Evolutionary conservation across 2,329 filamentous ascomycete species (phyloP), one percentile per base, ranked within the genome.

Genomic region (Alternaria angustiovoidea): DNA sequence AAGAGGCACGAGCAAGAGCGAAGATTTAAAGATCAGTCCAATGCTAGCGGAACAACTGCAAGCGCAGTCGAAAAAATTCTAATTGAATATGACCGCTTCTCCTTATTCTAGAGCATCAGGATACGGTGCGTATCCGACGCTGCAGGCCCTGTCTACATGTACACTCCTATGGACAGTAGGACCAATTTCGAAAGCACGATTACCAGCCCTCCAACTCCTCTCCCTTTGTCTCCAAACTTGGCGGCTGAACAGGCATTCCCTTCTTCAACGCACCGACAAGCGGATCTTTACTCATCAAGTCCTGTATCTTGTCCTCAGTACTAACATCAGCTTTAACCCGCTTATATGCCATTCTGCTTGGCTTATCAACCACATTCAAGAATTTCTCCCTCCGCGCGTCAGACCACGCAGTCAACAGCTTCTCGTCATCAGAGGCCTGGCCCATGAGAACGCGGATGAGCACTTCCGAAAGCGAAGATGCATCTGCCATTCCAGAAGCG

Each of bases 371-470:
- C 1, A 76, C 72, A 5, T 69, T 65, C 5, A 73, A 44, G 51
- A 80, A 81, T 32, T 74, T 78, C 7, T 76, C 64, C 14, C 74
- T 63, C 18, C 78, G 62, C 0, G 77, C 74, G 4, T 70, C 55
- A 0, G 76, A 75, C 72, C 79, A 82, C 0, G 70, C 70, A 0
- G 72, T 58, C 1, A 82, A 57, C 7, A 81, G 69, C 12, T 47
- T 66, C 5, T 71, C 67, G 1, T 67, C 32, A 47, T 71, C 46
- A 0, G 52, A 2, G 0, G 75, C 63, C 30, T 65, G 49, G n/a
- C 52, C 36, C 3, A 51, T 36, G 3, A 79, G 63, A 8, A 75
- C 66, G 5, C 64, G 73, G 3, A 62, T 28, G 0, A 79, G 66
- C n/a, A 74, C 68, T 4, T 69, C 61, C 0, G 74, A 65, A 1